Conservation (phyloP, 768 basidiomycete genomes). For the Paxillus rubicundulus region DNA sequence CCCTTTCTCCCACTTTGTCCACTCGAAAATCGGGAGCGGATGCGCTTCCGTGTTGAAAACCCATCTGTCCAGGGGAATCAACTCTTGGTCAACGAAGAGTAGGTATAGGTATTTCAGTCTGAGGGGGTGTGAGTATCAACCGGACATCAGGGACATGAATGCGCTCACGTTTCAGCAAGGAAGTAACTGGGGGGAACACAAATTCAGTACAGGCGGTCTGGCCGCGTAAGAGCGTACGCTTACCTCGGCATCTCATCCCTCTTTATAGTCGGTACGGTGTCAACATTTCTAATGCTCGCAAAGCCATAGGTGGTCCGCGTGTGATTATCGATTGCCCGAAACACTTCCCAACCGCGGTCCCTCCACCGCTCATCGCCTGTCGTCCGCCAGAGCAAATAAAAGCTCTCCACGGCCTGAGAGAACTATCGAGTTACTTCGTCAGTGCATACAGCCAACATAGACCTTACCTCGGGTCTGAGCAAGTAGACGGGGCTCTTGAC, state of each 20-base stretch:
- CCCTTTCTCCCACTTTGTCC: conserved; percentile 21
- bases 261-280: conserved; percentile 26
- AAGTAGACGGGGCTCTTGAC: conserved; percentile 35
- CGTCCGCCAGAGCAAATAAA: conserved; percentile 53
- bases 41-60: conserved; percentile 44
- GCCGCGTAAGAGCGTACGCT: not conserved
- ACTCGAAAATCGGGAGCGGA: conserved; percentile 32
- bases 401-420: conserved; percentile 48
- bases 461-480: conserved; percentile 50
- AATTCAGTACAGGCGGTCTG: not conserved
- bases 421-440: not conserved
- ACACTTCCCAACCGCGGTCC: conserved; percentile 47
- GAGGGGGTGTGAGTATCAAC: not conserved
- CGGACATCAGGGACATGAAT: not conserved
- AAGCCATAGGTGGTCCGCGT: conserved; percentile 46
- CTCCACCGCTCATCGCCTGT: conserved; percentile 52
- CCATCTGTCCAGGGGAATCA: conserved; percentile 33
- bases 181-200: conserved; percentile 36
- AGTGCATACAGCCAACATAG: not conserved
- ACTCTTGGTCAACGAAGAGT: conserved; percentile 29
- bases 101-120: conserved; percentile 27
- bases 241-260: conserved; percentile 50
- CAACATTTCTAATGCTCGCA: conserved; percentile 41
- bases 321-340: conserved; percentile 46
- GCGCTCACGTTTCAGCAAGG: conserved; percentile 30